Evolutionary conservation across 768 basidiomycete genomes (phyloP).

Genomic region (Russula compacta): DNA sequence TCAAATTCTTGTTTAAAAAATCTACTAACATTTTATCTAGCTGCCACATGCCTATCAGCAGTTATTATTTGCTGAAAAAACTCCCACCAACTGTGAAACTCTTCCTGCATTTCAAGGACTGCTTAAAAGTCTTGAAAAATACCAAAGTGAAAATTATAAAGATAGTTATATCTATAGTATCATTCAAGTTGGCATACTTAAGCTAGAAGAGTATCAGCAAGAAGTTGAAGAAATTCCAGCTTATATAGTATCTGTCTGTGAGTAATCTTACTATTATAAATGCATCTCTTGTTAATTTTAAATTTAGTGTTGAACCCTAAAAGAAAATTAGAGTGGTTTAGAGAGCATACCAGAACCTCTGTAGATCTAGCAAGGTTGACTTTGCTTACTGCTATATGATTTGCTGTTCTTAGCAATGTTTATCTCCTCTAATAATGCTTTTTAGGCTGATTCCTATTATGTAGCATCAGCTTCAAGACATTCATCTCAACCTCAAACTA

Average conservation of each 20-base stretch:
- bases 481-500: no score
- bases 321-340: neutral
- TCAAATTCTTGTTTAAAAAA: no score
- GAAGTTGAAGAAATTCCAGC: neutral
- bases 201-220: neutral
- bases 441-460: no score
- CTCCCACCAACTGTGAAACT: neutral
- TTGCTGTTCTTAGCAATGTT: no score
- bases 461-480: no score
- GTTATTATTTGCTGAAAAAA: neutral
- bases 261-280: neutral
- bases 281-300: neutral
- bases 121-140: neutral
- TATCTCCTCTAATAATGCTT: no score
- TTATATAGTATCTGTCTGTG: neutral
- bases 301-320: neutral
- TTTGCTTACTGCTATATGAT: no score
- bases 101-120: neutral
- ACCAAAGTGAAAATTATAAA: neutral
- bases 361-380: no score
- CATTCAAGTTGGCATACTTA: neutral
- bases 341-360: neutral
- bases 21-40: neutral
- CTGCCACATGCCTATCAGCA: neutral
- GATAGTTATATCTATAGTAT: neutral